Percentiles rank a stretch among this genome's conserved stretches.
Conservation (phyloP, 768 basidiomycete genomes). For the Exsudoporus frostii region DNA sequence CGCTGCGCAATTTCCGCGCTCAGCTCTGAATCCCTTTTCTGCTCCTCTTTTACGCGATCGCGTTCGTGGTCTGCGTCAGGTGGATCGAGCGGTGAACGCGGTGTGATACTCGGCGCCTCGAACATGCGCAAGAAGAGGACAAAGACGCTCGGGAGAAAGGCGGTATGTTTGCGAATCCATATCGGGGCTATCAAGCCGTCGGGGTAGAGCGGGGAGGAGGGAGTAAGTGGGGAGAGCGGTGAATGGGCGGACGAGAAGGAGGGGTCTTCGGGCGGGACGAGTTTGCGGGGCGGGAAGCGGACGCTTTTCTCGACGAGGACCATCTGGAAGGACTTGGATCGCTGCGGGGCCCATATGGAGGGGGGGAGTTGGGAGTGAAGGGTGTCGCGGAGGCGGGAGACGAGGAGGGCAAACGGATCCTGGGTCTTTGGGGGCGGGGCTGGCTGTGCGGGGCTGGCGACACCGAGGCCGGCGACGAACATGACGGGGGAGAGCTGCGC, state of each 20-base stretch:
- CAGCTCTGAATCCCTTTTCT: conserved; percentile 68
- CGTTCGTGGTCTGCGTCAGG: conserved; percentile 53
- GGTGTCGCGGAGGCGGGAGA: conserved; percentile 62
- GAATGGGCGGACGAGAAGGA: conserved; percentile 67
- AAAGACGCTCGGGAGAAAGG: conserved; percentile 89
- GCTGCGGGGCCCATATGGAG: conserved; percentile 71
- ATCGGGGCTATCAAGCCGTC: conserved; percentile 97
- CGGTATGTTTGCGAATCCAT: conserved; percentile 95
- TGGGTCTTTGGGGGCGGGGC: conserved; percentile 34
- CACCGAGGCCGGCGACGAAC: conserved; percentile 82
- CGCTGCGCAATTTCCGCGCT: conserved; percentile 75
- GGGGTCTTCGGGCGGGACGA: conserved; percentile 55
- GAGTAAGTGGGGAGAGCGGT: conserved; percentile 88
- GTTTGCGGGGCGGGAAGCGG: conserved; percentile 86
- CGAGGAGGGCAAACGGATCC: conserved; percentile 62
- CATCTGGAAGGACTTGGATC: conserved; percentile 73
- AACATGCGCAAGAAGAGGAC: conserved; percentile 85
- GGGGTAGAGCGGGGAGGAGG: conserved; percentile 85
- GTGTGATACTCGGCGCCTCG: conserved; percentile 51
- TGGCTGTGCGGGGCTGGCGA: conserved; percentile 3
- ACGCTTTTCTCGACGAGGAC: conserved; percentile 80
- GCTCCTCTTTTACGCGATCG: conserved; percentile 65
- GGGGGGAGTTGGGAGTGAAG: conserved; percentile 61
- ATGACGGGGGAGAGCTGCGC: conserved; percentile 89
- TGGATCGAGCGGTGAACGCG: conserved; percentile 53